A percentile compares a stretch with the other conserved stretches of the same genome.
These are phyloP conservation scores for Poa annua DNA, from an alignment of 176 grass and related monocot genomes.

Conservation along the genomic window DNA sequence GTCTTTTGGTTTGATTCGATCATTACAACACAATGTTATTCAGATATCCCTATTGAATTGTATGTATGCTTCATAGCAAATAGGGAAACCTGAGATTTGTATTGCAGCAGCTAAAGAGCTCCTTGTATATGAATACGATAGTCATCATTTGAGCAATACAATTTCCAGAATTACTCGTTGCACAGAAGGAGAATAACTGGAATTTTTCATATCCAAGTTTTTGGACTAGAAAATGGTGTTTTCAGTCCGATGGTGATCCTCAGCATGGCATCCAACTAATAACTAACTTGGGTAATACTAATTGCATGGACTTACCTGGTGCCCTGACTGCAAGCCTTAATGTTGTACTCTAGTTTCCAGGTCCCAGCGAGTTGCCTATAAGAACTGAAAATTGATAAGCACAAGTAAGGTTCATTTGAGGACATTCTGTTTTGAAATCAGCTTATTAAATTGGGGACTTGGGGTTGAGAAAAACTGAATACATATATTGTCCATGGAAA, in stretches of 20 bases:
- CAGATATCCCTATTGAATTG: slow-evolving; percentile 54
- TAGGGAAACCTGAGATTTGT: slow-evolving; percentile 53
- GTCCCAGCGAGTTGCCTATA: background rate
- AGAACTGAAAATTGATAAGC: background rate
- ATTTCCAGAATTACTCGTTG: background rate
- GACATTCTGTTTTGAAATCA: background rate
- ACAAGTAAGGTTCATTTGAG: too few species aligned
- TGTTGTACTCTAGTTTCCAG: background rate
- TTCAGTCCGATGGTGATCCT: too few species aligned
- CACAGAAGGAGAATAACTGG: background rate
- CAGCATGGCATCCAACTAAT: slow-evolving; percentile 26
- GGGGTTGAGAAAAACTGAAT: background rate
- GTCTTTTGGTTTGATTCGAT: slow-evolving; percentile 45
- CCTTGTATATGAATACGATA: slow-evolving; percentile 59
- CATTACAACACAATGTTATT: slow-evolving; percentile 43
- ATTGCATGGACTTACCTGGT: slow-evolving; percentile 19
- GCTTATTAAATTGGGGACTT: background rate
- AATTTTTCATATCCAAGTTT: background rate
- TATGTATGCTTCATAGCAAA: slow-evolving; percentile 44
- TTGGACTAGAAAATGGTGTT: too few species aligned
- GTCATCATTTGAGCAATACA: slow-evolving; percentile 36
- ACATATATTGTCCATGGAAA: background rate
- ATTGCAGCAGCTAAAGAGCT: slow-evolving; percentile 52
- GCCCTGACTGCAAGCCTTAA: background rate
- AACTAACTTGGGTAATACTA: background rate